These are phyloP conservation scores for Bipolaris cookei DNA, from an alignment of 2,329 filamentous ascomycete genomes.

Conservation along the genomic window DNA sequence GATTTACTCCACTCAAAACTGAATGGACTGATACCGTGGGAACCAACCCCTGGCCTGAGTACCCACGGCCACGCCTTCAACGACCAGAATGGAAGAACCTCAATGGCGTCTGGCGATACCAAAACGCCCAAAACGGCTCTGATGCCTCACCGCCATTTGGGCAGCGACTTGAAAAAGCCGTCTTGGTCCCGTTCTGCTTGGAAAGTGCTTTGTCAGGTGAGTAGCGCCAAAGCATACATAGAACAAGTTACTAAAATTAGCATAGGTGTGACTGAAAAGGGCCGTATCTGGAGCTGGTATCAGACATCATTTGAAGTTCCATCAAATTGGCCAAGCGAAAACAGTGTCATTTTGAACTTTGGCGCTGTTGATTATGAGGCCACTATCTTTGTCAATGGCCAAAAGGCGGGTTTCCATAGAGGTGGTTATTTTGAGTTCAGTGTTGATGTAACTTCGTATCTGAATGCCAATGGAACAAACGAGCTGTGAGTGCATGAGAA, in stretches of 20 bases:
- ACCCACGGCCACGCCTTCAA: slow-evolving; percentile 64
- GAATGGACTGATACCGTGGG: slow-evolving; percentile 61
- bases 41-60: slow-evolving; percentile 63
- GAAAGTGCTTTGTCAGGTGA: slow-evolving; percentile 61
- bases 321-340: slow-evolving; percentile 51
- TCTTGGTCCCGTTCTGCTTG: slow-evolving; percentile 61
- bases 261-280: slow-evolving; percentile 51
- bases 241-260: slow-evolving; percentile 48
- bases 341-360: slow-evolving; percentile 61
- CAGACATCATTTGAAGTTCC: slow-evolving; percentile 61
- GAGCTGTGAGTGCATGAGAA: slow-evolving; percentile 54
- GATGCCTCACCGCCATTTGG: slow-evolving; percentile 54
- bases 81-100: slow-evolving; percentile 62
- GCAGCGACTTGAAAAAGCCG: slow-evolving; percentile 51
- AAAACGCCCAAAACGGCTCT: slow-evolving; percentile 51
- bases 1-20: slow-evolving; percentile 47
- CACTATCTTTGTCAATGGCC: slow-evolving; percentile 65
- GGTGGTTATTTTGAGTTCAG: slow-evolving; percentile 69
- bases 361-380: slow-evolving; percentile 66
- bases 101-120: slow-evolving; percentile 66
- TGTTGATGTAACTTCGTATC: slow-evolving; percentile 62
- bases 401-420: slow-evolving; percentile 59
- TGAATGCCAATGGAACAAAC: slow-evolving; percentile 56
- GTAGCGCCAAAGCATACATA: slow-evolving; percentile 15
- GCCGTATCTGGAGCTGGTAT: slow-evolving; percentile 55